Evolutionary conservation across 371 early-diverging fungal genomes (phyloP), one percentile per base, ranked within the genome.

Genomic region (Haplosporangium sp.): DNA sequence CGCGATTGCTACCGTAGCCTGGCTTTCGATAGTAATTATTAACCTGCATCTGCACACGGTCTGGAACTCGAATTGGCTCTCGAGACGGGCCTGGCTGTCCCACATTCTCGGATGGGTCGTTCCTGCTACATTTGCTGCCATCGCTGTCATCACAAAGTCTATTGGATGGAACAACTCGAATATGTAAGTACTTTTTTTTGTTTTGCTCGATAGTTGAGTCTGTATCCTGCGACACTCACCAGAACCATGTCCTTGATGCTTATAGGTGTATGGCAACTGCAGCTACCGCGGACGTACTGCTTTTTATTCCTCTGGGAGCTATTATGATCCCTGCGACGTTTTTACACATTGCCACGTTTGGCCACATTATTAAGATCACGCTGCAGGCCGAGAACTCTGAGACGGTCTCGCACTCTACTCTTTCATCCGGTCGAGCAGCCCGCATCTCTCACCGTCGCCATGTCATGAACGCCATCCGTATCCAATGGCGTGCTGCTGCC

Each of bases 401-500:
- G 55, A 79, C 79, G 0, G 55, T 79, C 20, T 79, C 79, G 7
- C 79, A 72, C 16, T 79, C 79, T 21, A 79, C 79, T 0, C 23
- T 79, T 12, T 79, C 79, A 0, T 79, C 79, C 0, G 79, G 79
- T 7, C 59, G 64, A 16, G 79, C 80, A 1, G 83, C 83, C 23
- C 74, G 82, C 0, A 83, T 82, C 42, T 81, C 81, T 38, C 86
- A 85, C 47, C 77, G 83, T 37, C 81, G 86, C 18, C 90, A 92
- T 62, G 85, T 90, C 21, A 69, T 89, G 59, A 83, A 83, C 37
- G 88, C 90, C 20, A 86, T 90, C 46, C 85, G 86, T 10, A 86
- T 91, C 55, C 90, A 91, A 70, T 91, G 92, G 92, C 85, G 92
- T 56, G 87, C 92, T 6, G 80, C 90, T 5, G 60, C 87, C 16